Evolutionary conservation across 129 eudicot species (phyloP).

Genomic region (Chrysanthemum makinoi): DNA sequence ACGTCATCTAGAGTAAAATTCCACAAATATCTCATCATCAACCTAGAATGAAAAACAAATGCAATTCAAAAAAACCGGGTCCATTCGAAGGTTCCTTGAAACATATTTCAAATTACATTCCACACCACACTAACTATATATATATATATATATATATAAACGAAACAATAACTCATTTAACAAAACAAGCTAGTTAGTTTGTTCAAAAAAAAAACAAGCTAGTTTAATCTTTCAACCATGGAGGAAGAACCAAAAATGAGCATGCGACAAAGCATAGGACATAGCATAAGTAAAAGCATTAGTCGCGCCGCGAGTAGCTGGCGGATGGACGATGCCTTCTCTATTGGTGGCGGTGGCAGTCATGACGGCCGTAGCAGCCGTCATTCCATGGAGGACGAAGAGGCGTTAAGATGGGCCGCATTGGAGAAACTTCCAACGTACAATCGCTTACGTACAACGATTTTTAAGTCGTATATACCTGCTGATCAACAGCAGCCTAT

Average conservation of each 20-base stretch:
- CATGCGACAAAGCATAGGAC: slow-evolving; percentile 18
- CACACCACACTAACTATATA: too few species aligned
- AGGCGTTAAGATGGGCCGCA: slow-evolving; percentile 62
- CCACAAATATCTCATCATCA: too few species aligned
- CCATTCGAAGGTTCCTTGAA: too few species aligned
- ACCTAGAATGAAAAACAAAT: too few species aligned
- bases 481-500: slow-evolving; percentile 24
- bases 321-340: slow-evolving; percentile 33
- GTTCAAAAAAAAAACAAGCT: too few species aligned
- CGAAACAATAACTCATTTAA: not conserved
- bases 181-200: too few species aligned
- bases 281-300: slow-evolving; percentile 24
- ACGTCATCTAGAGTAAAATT: too few species aligned
- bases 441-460: slow-evolving; percentile 65
- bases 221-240: not conserved
- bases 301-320: slow-evolving; percentile 27
- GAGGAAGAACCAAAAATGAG: slow-evolving; percentile 25
- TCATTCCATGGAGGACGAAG: slow-evolving; percentile 53
- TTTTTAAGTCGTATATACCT: slow-evolving; percentile 40
- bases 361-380: slow-evolving; percentile 39
- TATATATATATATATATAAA: not conserved
- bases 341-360: slow-evolving; percentile 32
- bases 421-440: slow-evolving; percentile 55
- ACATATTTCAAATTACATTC: too few species aligned
- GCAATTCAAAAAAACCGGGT: too few species aligned